Evolutionary conservation across 345 rosid genomes (phyloP).

Genomic region (Psidium friedrichsthalianum): DNA sequence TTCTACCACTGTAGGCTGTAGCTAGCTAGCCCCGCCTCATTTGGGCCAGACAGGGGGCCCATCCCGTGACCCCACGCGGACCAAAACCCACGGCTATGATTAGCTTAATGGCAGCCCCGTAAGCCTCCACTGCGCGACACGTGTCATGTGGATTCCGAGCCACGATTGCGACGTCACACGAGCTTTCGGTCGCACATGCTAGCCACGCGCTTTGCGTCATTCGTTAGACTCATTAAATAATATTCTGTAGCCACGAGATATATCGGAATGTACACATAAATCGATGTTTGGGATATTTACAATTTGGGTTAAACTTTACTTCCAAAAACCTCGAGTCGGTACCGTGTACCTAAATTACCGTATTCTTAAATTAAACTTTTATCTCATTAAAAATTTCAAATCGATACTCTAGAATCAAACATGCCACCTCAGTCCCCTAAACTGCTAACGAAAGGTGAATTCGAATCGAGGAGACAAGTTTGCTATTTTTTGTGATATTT

Average conservation of each 20-base stretch:
- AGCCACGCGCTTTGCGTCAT: neutral
- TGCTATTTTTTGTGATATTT: neutral
- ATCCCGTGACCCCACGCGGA: neutral
- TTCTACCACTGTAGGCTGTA: neutral
- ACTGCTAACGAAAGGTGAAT: neutral
- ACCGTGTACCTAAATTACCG: neutral
- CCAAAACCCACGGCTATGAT: neutral
- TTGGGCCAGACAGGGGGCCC: neutral
- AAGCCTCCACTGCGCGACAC: neutral
- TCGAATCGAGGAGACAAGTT: accelerated
- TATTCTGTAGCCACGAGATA: neutral
- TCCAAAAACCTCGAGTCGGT: neutral
- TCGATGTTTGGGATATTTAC: neutral
- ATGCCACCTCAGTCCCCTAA: neutral
- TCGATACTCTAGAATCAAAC: neutral
- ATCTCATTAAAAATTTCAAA: accelerated
- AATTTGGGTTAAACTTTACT: neutral
- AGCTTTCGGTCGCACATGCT: neutral
- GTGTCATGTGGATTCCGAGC: neutral
- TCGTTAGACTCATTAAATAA: neutral
- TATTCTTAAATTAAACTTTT: neutral
- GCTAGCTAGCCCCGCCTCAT: neutral
- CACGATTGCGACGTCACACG: neutral
- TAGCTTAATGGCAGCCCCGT: neutral
- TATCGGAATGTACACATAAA: neutral